Evolutionary conservation across 257 asterid genomes (phyloP), one percentile per base, ranked within the genome.

Genomic region (Przewalskia tangutica): DNA sequence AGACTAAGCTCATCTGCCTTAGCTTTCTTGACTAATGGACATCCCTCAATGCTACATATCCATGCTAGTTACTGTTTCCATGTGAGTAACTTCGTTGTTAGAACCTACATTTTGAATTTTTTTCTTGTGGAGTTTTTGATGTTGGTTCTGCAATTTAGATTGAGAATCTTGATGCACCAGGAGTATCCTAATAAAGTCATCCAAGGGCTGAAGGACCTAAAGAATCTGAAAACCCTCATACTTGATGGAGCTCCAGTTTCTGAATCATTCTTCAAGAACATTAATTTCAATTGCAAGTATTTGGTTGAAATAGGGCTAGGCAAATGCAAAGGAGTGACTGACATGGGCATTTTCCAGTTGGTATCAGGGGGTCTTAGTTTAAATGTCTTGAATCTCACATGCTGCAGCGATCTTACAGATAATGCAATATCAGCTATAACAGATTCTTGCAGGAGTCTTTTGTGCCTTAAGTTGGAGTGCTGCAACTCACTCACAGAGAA

Each of bases 401-500:
- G 97, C 87, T 93, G 97, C 82, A 81, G 89, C n/a, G 89, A 85
- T 66, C 86, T 93, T 66, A 85, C 96, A 8, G 97, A 91, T 88
- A 63, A 75, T 62, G 86, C 93, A 60, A 85, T 91, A 78, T 84
- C 63, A 77, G 89, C 92, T 38, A 87, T 93, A 62, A 85, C 94
- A 68, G 80, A 80, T 55, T 89, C 88, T 84, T 90, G 94, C 84
- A 81, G 51, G 58, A 82, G 86, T 86, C 87, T 93, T 85, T 34
- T 82, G 60, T 91, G 92, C 85, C 96, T 93, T 18, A 90, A 91
- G 85, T 85, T 93, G 84, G 97, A 93, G 85, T 90, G 95, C 87
- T 90, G 94, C 91, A 89, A 89, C 88, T 85, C 86, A 77, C 89
- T 93, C 76, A 88, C 86, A 1, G 91, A 89, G 89, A 87, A 77